Percentiles rank a stretch among this genome's conserved stretches.
These are phyloP conservation scores for Rhodotorula sp. DNA, from an alignment of 1,284 basidiomycete genomes.

Conservation along the genomic window DNA sequence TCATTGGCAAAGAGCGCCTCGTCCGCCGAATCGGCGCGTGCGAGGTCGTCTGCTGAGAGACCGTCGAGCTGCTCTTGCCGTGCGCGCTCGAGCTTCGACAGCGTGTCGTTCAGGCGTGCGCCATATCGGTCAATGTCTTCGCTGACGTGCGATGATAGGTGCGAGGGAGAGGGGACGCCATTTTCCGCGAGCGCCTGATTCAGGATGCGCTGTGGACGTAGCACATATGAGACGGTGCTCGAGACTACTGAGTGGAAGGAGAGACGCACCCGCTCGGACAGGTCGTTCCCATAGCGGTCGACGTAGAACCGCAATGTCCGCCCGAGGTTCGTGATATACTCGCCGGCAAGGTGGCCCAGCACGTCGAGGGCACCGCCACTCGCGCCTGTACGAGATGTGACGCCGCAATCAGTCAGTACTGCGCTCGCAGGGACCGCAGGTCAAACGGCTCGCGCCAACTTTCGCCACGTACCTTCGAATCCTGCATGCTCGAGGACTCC, in stretches of 20 bases:
- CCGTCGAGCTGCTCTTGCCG: conserved; percentile 73
- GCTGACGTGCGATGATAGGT: conserved; percentile 80
- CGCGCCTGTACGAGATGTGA: conserved; percentile 48
- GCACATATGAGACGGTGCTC: too few species aligned
- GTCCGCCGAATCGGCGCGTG: background rate
- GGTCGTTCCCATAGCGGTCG: conserved; percentile 75
- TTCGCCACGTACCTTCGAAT: conserved; percentile 77
- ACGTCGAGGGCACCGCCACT: conserved; percentile 71
- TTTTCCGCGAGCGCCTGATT: conserved; percentile 86
- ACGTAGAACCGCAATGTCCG: conserved; percentile 75
- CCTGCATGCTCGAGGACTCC: conserved; percentile 76
- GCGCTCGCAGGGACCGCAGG: background rate
- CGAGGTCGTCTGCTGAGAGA: background rate
- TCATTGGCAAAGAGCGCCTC: conserved; percentile 71
- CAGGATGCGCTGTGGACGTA: conserved; percentile 72
- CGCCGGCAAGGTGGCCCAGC: conserved; percentile 72
- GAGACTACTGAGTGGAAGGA: background rate
- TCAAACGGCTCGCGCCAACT: too few species aligned
- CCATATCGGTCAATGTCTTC: conserved; percentile 87
- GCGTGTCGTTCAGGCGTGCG: conserved; percentile 70
- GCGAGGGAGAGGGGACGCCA: conserved; percentile 70
- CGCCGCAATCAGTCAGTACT: background rate
- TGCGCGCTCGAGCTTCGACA: conserved; percentile 78
- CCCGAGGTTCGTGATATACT: conserved; percentile 83
- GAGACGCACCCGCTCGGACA: conserved; percentile 73